These are phyloP conservation scores for Aspergillus pseudoglaucus DNA, from an alignment of 2,329 filamentous ascomycete genomes.

Conservation along the genomic window DNA sequence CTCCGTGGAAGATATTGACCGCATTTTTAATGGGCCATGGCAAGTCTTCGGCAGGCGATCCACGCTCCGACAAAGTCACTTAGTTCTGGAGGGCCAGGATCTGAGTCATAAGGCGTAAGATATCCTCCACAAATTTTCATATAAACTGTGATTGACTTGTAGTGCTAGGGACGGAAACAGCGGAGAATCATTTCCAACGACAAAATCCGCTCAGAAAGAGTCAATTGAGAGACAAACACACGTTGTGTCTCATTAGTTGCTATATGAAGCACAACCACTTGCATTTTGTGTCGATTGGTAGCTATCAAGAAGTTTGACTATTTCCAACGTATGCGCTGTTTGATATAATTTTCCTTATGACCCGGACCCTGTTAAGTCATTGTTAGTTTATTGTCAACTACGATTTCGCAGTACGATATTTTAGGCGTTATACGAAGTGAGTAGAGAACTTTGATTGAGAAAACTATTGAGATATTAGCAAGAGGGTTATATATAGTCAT, in stretches of 20 bases:
- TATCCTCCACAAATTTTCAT: background rate
- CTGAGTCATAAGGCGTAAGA: background rate
- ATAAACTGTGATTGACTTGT: background rate
- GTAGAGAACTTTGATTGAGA: too few species aligned
- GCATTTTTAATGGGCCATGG: conserved; percentile 27
- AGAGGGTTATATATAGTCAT: too few species aligned
- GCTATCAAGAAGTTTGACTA: background rate
- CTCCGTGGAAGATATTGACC: conserved; percentile 33
- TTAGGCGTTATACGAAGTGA: too few species aligned
- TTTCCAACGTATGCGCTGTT: background rate
- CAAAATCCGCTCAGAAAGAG: background rate
- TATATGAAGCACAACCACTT: background rate
- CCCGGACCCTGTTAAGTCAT: too few species aligned
- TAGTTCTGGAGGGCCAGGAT: background rate
- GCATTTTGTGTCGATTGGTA: background rate
- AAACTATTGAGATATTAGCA: too few species aligned
- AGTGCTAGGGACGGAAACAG: background rate
- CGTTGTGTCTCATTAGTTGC: background rate
- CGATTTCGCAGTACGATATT: too few species aligned
- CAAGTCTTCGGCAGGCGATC: background rate
- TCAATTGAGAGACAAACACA: background rate
- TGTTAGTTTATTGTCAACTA: too few species aligned
- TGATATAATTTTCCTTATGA: background rate
- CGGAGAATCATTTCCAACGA: background rate
- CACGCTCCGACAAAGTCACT: background rate